A percentile compares a stretch with the other conserved stretches of the same genome.
Conservation (phyloP, 495 filamentous ascomycete genomes). For the Aspergillus biplanus region DNA sequence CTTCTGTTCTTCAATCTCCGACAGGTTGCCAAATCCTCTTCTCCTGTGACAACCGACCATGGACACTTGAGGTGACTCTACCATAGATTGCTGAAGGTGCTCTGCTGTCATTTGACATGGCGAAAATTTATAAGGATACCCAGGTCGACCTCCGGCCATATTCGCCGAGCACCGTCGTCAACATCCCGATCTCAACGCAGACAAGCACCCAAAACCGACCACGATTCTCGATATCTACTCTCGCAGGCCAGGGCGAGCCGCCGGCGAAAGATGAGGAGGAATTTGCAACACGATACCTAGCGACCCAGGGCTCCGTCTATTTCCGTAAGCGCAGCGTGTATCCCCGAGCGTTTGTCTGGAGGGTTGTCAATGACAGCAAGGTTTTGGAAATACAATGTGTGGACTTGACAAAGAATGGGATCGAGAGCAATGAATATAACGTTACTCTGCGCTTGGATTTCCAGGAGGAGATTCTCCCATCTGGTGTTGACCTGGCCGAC, state of each 20-base stretch:
- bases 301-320: slow-evolving; percentile 81
- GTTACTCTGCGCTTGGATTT: slow-evolving; percentile 79
- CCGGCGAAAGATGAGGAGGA: slow-evolving; percentile 70
- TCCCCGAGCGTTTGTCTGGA: slow-evolving; percentile 87
- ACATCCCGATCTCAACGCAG: slow-evolving; percentile 70
- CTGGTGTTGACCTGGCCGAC: slow-evolving; percentile 81
- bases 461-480: slow-evolving; percentile 66
- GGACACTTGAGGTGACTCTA: slow-evolving; percentile 40
- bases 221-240: slow-evolving; percentile 48
- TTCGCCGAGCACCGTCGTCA: slow-evolving; percentile 67
- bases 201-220: slow-evolving; percentile 44
- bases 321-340: slow-evolving; percentile 73
- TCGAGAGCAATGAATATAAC: slow-evolving; percentile 65
- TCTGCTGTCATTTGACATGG: slow-evolving; percentile 42
- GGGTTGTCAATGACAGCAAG: slow-evolving; percentile 78
- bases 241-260: slow-evolving; percentile 36
- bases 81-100: slow-evolving; percentile 28
- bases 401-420: slow-evolving; percentile 74
- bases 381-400: slow-evolving; percentile 80
- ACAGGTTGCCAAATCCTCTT: slow-evolving; percentile 24
- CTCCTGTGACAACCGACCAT: slow-evolving; percentile 33
- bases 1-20: slow-evolving; percentile 39
- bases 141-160: slow-evolving; percentile 79
- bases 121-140: slow-evolving; percentile 80
- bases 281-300: slow-evolving; percentile 71